Conservation (phyloP, 2,329 filamentous ascomycete genomes). For the Alternaria metachromatica region DNA sequence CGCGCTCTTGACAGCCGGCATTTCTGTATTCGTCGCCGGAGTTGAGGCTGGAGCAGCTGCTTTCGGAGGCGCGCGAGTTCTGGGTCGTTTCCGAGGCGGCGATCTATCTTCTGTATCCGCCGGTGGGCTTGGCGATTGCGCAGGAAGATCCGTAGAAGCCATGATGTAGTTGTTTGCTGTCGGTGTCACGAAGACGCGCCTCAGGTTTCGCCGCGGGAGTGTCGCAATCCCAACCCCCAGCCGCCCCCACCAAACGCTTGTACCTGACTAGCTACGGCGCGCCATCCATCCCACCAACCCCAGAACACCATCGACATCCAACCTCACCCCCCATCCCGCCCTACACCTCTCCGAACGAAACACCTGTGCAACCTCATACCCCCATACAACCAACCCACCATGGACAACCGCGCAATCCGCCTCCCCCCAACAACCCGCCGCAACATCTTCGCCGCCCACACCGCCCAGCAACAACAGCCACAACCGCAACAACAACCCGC, state of each 20-base stretch:
- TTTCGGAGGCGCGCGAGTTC: conserved; percentile 43
- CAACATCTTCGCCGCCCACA: conserved; percentile 34
- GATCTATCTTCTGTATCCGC: conserved; percentile 20
- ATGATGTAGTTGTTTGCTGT: not conserved
- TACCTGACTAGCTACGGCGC: conserved; percentile 18
- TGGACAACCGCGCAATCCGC: conserved; percentile 34
- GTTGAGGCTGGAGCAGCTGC: conserved; percentile 15
- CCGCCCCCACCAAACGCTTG: conserved; percentile 1
- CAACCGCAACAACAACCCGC: conserved; percentile 7
- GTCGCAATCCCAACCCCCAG: not conserved
- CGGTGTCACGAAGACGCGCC: not conserved
- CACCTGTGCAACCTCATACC: not conserved
- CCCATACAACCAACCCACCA: not conserved
- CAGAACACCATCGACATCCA: not conserved
- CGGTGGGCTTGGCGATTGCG: conserved; percentile 8
- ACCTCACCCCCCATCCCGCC: not conserved
- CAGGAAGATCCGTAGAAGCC: conserved; percentile 2
- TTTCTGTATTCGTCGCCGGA: not conserved
- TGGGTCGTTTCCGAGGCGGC: conserved; percentile 39
- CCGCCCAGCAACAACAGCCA: conserved; percentile 27
- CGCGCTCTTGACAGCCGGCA: not conserved
- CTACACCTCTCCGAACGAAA: not conserved
- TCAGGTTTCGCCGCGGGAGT: conserved; percentile 2
- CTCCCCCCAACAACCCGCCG: conserved; percentile 36
- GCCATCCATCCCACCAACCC: conserved; percentile 5